phyloP scores from a whole-genome alignment of 768 basidiomycete species.

The Strobilomyces dryophilus region DNA sequence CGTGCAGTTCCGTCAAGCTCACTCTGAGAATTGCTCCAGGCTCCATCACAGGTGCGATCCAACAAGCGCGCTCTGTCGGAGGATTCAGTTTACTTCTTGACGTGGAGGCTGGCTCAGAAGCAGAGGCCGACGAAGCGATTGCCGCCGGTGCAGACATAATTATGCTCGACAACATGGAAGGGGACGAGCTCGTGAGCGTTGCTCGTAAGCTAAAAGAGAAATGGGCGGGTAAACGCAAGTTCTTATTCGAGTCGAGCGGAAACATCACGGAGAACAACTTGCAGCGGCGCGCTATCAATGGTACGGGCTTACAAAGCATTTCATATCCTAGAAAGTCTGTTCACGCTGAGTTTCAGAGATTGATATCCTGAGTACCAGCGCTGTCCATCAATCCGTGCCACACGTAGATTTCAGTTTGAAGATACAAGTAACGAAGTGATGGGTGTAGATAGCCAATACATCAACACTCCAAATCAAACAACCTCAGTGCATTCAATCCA shows the following conservation, averaged over 20 bases:
- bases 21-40: slow-evolving; percentile 40
- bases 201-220: slow-evolving; percentile 70
- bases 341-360: slow-evolving; percentile 56
- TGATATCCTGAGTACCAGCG: slow-evolving; percentile 91
- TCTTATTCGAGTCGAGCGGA: slow-evolving; percentile 90
- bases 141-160: slow-evolving; percentile 91
- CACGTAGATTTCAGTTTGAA: slow-evolving; percentile 98
- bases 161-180: slow-evolving; percentile 94
- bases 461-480: slow-evolving; percentile 52
- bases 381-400: slow-evolving; percentile 85
- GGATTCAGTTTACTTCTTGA: slow-evolving; percentile 91
- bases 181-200: slow-evolving; percentile 60
- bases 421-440: slow-evolving; percentile 65
- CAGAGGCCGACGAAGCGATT: slow-evolving; percentile 96
- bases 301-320: slow-evolving; percentile 39
- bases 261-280: slow-evolving; percentile 90
- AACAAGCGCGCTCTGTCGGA: slow-evolving; percentile 81
- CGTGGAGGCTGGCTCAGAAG: slow-evolving; percentile 86
- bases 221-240: slow-evolving; percentile 79
- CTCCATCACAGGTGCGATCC: slow-evolving; percentile 85
- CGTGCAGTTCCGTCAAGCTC: not conserved
- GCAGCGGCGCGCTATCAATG: slow-evolving; percentile 73
- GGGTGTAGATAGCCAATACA: slow-evolving; percentile 7
- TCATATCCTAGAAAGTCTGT: not conserved
- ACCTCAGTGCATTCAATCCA: slow-evolving; percentile 66